Conservation (phyloP, 345 rosid genomes). For the Ailanthus altissimus region DNA sequence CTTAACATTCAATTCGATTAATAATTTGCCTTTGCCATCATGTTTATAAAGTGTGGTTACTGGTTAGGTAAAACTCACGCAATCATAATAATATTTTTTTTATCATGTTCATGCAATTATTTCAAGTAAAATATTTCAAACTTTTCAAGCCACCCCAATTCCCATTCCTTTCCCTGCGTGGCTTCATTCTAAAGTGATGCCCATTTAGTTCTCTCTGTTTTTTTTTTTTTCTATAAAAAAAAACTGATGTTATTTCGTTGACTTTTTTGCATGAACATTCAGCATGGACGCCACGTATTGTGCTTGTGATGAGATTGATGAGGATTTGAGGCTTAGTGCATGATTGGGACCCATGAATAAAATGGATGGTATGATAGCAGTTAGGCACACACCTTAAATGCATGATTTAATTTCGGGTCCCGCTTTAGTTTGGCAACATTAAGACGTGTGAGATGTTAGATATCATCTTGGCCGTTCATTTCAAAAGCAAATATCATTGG, state of each 20-base stretch:
- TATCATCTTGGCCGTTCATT: not conserved
- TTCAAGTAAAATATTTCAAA: not conserved
- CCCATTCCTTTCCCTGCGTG: too few species aligned
- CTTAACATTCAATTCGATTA: not conserved
- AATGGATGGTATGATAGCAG: not conserved
- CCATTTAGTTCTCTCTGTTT: too few species aligned
- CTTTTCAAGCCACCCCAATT: not conserved
- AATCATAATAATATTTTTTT: not conserved
- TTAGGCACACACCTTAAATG: constrained; percentile 3
- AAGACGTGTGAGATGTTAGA: not conserved
- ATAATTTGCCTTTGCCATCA: not conserved
- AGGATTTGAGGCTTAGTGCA: not conserved
- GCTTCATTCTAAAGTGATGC: too few species aligned
- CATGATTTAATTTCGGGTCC: not conserved
- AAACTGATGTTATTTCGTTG: too few species aligned
- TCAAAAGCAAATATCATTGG: not conserved
- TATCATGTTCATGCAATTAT: too few species aligned
- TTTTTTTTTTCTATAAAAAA: too few species aligned
- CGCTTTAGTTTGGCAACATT: not conserved
- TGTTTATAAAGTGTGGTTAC: too few species aligned
- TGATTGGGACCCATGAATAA: not conserved
- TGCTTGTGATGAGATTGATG: not conserved
- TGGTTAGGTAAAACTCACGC: constrained; percentile 11
- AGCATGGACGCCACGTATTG: constrained; percentile 7
- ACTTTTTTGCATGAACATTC: not conserved